Evolutionary conservation across 768 basidiomycete species (phyloP), one percentile per base, ranked within the genome.

Genomic region (Punctularia strigosozonata): DNA sequence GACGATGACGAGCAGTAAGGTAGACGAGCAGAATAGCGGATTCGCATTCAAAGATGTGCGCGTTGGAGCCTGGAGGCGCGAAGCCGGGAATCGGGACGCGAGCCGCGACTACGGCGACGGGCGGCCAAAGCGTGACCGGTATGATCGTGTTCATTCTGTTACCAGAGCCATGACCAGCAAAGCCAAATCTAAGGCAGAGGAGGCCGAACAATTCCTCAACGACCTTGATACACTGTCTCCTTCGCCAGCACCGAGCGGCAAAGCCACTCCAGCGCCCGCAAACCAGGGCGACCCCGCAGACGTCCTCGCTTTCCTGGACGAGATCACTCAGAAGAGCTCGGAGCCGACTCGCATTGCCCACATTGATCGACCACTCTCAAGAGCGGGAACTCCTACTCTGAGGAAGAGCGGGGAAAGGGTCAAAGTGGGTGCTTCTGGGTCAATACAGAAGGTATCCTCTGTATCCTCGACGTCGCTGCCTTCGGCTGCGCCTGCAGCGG

Each of bases 181-280:
- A 56, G 60, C 77, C 34, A 86, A 82, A 60, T 79, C 81, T 21
- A 87, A 85, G 54, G 76, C 84, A 43, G 71, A 84, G 52, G 92
- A 98, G 58, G 94, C 88, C 17, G 77, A 91, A 17, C 82, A 80
- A 52, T 80, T 98, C 61, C 80, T 98, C 32, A 89, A 95, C 53
- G 90, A 94, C 54, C 82, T 98, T 36, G 92, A 98, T 56, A 82
- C 78, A 22, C 72, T 94, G 19, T 51, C 49, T 12, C 55, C 63
- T 17, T 45, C 55, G 1, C 42, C 57, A 13, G 49, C 42, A 25
- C 49, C 51, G 43, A 38, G 39, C 36, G 41, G 41, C 33, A 51
- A 41, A 5, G 34, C 45, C 4, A 51, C 54, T 34, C 42, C 57
- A 31, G 41, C 47, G 30, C 42, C 58, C 6, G 50, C 50, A 33